Evolutionary conservation across 139 green algal genomes (phyloP), one percentile per base, ranked within the genome.

Genomic region (Closterium sp.): DNA sequence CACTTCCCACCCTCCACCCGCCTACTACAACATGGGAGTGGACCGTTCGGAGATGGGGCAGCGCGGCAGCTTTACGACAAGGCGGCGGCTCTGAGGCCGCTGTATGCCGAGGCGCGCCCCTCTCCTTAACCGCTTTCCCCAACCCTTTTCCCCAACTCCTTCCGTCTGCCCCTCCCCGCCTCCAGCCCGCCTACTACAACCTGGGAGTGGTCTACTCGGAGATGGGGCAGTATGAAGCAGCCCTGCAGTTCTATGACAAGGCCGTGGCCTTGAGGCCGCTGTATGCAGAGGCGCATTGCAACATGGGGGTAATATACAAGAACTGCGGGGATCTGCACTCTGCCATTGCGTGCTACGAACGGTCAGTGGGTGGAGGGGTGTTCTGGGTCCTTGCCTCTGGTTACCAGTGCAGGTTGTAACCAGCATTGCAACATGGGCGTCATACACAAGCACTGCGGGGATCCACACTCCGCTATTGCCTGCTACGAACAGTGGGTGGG

Each of bases 351-450:
- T 92, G 86, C 55, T 94, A 94, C 34, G 92, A 94, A 35, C 16
- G 91, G 92, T 94, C 10, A 90, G 87, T 32, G 9, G 43, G 43
- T 66, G 38, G 2, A 12, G 38, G 3, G 38, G 3, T 5, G 3
- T 8, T 8, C 9, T 5, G 55, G 55, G 55, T 76, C n/a, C n/a
- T n/a, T n/a, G n/a, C n/a, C n/a, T n/a, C n/a, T n/a, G n/a, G n/a
- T n/a, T n/a, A n/a, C n/a, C n/a, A n/a, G n/a, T n/a, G n/a, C n/a
- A n/a, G n/a, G n/a, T n/a, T n/a, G n/a, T n/a, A n/a, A n/a, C n/a
- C n/a, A n/a, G 19, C 96, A 97, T 86, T 99, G 98, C 97, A 99
- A 99, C 94, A 94, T 98, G 93, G 98, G 97, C 0, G 97, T 98
- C 10, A 96, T 98, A 10, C 94, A 95, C 91, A 94, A 94, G 84